Base-by-base conservation (phyloP, 352 stramenopile species). In the Phytophthora hibernalis region DNA sequence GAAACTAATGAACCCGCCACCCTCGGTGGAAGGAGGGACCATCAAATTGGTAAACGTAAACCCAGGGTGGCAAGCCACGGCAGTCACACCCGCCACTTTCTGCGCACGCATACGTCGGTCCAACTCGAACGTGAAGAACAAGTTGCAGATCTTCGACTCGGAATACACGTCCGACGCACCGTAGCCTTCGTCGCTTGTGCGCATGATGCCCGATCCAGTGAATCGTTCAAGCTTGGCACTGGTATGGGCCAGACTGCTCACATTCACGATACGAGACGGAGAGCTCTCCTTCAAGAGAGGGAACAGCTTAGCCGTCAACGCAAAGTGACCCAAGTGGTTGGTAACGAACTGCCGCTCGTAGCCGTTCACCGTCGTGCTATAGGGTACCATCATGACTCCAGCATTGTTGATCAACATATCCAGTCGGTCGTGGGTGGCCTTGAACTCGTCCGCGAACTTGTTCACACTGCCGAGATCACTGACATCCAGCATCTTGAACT, bases 401-500 rank as follows among this genome's bases (percentile, higher is more conserved):
- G 68, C 68, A 10, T 76, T 76, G 43, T 70, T 76, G 22, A 76
- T 61, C 0, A 76, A 48, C 7, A 76, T n/a, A n/a, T 92, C 68
- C 12, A 94, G 51, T 0, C 68, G 66, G 8, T 74, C 55, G 50
- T 81, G 64, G 0, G 35, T 54, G 0, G 31, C 40, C 6, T 62
- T 71, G 58, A 89, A 85, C 26, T 63, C 56, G n/a, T 72, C 52
- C 2, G 63, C 50, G 42, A 92, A 92, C 26, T 55, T 70, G 10
- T 71, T 48, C 5, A 92, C 70, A 37, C 74, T 89, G 35, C 45
- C 43, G 2, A 89, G 49, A 20, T 77, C 68, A 37, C 70, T 72
- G 45, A 90, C 50, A 37, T 90, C 81, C 18, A 92, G 49, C 51
- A 69, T 63, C 54, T 76, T 67, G 57, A 88, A 85, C 62, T 92